phyloP scores from a whole-genome alignment of 2,329 filamentous ascomycete species.

The Aspergillus sp. region DNA sequence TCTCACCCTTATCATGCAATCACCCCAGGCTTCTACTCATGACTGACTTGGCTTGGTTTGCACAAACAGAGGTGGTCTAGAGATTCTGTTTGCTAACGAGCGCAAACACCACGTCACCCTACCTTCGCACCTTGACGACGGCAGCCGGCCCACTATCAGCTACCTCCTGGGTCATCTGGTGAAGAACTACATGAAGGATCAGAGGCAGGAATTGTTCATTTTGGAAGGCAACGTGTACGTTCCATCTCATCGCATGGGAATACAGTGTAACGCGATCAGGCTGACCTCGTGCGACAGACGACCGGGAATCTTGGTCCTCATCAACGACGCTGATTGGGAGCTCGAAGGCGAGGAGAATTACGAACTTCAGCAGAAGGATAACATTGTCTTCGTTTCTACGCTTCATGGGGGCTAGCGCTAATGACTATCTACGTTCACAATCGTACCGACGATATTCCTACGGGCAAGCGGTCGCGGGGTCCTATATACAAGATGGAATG shows the following conservation, averaged over 20 bases:
- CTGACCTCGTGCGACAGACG: slow-evolving; percentile 60
- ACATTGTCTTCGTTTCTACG: slow-evolving; percentile 93
- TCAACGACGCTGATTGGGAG: slow-evolving; percentile 99
- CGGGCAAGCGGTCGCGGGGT: slow-evolving; percentile 1
- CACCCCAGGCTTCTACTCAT: neutral
- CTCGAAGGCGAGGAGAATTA: slow-evolving; percentile 93
- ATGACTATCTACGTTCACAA: neutral
- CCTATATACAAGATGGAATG: slow-evolving; percentile 7
- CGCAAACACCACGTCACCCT: slow-evolving; percentile 70
- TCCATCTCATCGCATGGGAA: neutral
- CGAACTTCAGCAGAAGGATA: slow-evolving; percentile 77
- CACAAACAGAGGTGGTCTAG: slow-evolving; percentile 74
- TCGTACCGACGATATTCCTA: neutral
- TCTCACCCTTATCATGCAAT: slow-evolving; percentile 1
- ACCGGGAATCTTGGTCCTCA: slow-evolving; percentile 90
- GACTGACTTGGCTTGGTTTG: slow-evolving; percentile 7
- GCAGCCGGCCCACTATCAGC: slow-evolving; percentile 66
- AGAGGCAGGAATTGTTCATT: slow-evolving; percentile 83
- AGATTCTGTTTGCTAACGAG: slow-evolving; percentile 88
- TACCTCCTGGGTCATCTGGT: slow-evolving; percentile 79
- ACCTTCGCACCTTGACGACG: slow-evolving; percentile 62
- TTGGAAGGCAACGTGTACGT: slow-evolving; percentile 85
- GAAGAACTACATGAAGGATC: slow-evolving; percentile 79
- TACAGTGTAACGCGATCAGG: neutral
- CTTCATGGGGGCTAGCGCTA: slow-evolving; percentile 76